Conservation (phyloP, 2,329 filamentous ascomycete species). For the Monilinia polystroma region DNA sequence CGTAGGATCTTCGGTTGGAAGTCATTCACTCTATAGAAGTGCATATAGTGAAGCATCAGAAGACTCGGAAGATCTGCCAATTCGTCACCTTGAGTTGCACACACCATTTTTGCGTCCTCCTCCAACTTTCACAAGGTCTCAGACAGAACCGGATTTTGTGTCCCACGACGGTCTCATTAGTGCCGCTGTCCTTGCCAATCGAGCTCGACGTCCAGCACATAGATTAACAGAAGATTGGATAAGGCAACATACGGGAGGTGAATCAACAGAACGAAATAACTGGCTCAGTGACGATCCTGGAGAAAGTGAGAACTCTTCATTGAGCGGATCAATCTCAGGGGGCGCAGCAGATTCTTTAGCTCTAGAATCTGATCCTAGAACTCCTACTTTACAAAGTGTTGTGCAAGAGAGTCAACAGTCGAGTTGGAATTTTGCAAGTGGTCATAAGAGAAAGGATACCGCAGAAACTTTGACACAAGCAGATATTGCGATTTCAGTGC, state of each 20-base stretch:
- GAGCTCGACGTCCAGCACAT: conserved; percentile 56
- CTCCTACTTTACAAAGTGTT: conserved; percentile 39
- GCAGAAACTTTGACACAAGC: conserved; percentile 38
- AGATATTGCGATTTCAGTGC: conserved; percentile 34
- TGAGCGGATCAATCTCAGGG: conserved; percentile 63
- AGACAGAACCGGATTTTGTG: conserved; percentile 43
- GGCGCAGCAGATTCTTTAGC: conserved; percentile 49
- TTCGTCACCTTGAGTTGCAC: conserved; percentile 60
- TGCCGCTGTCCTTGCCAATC: conserved; percentile 62
- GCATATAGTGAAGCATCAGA: conserved; percentile 57
- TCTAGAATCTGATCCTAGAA: conserved; percentile 36
- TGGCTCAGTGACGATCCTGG: conserved; percentile 80
- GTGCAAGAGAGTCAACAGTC: conserved; percentile 30
- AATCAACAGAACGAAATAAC: conserved; percentile 68
- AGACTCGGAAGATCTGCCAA: conserved; percentile 58
- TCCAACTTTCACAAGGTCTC: conserved; percentile 45
- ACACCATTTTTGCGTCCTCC: conserved; percentile 62
- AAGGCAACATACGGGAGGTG: conserved; percentile 73
- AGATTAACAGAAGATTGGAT: conserved; percentile 84
- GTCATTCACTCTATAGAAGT: conserved; percentile 29
- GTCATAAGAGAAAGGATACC: conserved; percentile 40
- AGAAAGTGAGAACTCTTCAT: conserved; percentile 72
- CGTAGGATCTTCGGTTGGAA: conserved; percentile 36
- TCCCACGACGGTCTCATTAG: conserved; percentile 40
- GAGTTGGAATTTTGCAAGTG: conserved; percentile 25